phyloP scores from a whole-genome alignment of 2,329 filamentous ascomycete genomes.

The Aspergillus piperis region DNA sequence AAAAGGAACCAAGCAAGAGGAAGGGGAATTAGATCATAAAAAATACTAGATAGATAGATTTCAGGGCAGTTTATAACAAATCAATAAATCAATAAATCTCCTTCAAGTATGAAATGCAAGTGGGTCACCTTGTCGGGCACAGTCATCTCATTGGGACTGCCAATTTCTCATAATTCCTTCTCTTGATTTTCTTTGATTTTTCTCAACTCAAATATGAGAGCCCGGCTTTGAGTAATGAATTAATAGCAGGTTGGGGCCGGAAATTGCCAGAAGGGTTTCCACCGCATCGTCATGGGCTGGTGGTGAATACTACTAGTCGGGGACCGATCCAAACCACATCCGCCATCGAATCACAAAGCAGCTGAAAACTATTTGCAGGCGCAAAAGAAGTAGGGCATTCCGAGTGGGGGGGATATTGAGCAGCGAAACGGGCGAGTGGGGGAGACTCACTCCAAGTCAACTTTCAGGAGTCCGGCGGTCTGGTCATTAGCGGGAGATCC shows the following conservation, averaged over 20 bases:
- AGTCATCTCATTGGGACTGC: not conserved
- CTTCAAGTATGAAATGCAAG: slow-evolving; percentile 2
- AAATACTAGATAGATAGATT: not conserved
- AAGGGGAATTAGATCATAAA: not conserved
- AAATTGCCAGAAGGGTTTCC: slow-evolving; percentile 1
- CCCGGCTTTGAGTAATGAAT: not conserved
- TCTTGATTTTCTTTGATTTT: not conserved
- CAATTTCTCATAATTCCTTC: not conserved
- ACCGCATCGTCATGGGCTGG: slow-evolving; percentile 1
- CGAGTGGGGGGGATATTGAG: slow-evolving; percentile 15
- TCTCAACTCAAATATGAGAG: slow-evolving; percentile 1
- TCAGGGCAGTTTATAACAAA: not conserved
- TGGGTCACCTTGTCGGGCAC: not conserved
- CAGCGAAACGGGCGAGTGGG: slow-evolving; percentile 16
- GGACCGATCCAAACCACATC: not conserved
- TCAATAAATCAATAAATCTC: slow-evolving; percentile 3
- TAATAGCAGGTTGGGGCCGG: not conserved
- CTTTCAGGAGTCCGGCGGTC: slow-evolving; percentile 28
- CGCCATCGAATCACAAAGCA: not conserved
- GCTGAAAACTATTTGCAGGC: not conserved
- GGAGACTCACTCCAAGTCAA: not conserved
- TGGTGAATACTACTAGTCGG: not conserved
- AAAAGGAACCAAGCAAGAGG: not conserved
- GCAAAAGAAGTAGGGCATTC: not conserved
- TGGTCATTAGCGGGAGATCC: slow-evolving; percentile 32